Evolutionary conservation across 2,329 filamentous ascomycete genomes (phyloP), one percentile per base, ranked within the genome.

Genomic region (Mycosphaerelloides madeirae): DNA sequence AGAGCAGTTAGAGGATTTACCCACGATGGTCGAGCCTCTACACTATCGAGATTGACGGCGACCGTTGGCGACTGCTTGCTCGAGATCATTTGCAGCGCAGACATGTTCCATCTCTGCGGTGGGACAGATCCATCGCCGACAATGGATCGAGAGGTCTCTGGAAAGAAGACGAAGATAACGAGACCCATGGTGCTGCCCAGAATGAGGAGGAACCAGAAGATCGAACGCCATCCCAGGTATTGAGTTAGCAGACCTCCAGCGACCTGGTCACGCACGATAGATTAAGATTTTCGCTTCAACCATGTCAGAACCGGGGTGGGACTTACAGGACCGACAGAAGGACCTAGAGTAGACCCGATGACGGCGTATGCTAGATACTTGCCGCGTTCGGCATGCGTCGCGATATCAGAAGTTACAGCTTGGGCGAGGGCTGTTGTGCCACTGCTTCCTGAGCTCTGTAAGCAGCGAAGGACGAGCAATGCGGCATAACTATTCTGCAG

Each of bases 31-130:
- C n/a, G 62, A 2, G 64, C 63, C 14, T 60, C 60, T 49, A 73
- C 76, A 25, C 79, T 68, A 1, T 74, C 69, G 44, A 79, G 78
- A 16, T 38, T 73, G 68, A 5, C 69, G 73, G 5, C 78, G 77
- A 51, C 77, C 80, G 45, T 71, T 75, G 49, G 78, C 77, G 52
- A 87, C 76, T 2, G 70, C 67, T 44, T 88, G 70, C 6, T 80
- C 80, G 12, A 16, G 32, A 35, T 18, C 32, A 15, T 18, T 14
- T 35, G 32, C 32, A 35, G 14, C 15, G 6, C 5, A 18, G 8
- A 13, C 4, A 15, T n/a, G 16, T 41, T 41, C 38, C 28, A 33
- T 31, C 28, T 34, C 48, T 45, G 46, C 6, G 64, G 49, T 8
- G 55, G 51, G 9, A 60, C 45, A 5, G 55, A 56, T 12, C 58